A percentile compares a stretch with the other conserved stretches of the same genome.
phyloP scores from a whole-genome alignment of 2,329 filamentous ascomycete species.

The Epicoccum sorghinum region DNA sequence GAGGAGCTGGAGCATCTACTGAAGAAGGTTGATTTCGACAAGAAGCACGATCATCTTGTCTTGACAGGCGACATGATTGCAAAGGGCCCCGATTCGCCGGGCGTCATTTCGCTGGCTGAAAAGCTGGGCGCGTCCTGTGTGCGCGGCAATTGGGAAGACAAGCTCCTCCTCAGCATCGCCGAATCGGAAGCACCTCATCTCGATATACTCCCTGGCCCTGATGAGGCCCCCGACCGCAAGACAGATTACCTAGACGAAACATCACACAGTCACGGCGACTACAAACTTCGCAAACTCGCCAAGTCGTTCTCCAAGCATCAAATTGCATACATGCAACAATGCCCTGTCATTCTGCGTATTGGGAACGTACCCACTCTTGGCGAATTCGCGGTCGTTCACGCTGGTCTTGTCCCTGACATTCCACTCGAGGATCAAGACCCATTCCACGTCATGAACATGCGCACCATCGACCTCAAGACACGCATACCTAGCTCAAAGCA shows the following conservation, averaged over 20 bases:
- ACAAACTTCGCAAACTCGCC: constrained; percentile 59
- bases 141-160: constrained; percentile 92
- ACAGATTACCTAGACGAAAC: constrained; percentile 39
- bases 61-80: constrained; percentile 60
- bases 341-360: constrained; percentile 78
- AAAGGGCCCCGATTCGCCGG: constrained; percentile 83
- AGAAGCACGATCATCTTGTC: constrained; percentile 57
- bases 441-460: constrained; percentile 89
- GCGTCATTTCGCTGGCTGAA: constrained; percentile 78
- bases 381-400: constrained; percentile 80
- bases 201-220: constrained; percentile 26
- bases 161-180: constrained; percentile 71
- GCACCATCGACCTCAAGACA: constrained; percentile 71
- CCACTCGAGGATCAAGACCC: constrained; percentile 74
- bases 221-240: constrained; percentile 41
- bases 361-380: constrained; percentile 67
- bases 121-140: constrained; percentile 77
- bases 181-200: constrained; percentile 38
- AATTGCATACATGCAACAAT: constrained; percentile 69
- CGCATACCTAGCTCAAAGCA: constrained; percentile 60
- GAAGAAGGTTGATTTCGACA: constrained; percentile 67
- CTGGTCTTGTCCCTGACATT: constrained; percentile 79
- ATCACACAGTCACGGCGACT: constrained; percentile 41
- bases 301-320: constrained; percentile 65
- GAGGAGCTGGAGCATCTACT: constrained; percentile 67